These are phyloP conservation scores for Trichoderma gracile DNA, from an alignment of 2,329 filamentous ascomycete species.

Conservation along the genomic window DNA sequence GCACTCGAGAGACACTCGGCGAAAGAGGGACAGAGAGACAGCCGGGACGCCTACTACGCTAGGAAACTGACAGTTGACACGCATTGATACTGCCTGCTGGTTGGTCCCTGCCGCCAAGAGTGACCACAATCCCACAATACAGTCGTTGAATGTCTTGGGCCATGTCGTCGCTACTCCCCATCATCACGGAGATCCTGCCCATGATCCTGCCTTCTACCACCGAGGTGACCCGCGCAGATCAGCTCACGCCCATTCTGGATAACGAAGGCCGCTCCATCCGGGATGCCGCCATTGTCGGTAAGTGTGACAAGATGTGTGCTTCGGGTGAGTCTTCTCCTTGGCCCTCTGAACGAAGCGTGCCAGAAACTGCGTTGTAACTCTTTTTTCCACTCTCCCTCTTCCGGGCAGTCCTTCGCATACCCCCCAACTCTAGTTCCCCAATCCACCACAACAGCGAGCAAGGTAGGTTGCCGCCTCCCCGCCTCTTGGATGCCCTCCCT, in stretches of 20 bases:
- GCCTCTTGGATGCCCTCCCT: not conserved
- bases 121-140: slow-evolving; percentile 5
- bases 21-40: not conserved
- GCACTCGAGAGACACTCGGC: not conserved
- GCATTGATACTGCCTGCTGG: not conserved
- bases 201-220: slow-evolving; percentile 61
- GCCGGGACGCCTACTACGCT: slow-evolving; percentile 7
- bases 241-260: slow-evolving; percentile 43
- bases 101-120: slow-evolving; percentile 18
- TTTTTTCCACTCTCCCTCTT: not conserved
- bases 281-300: slow-evolving; percentile 60
- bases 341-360: slow-evolving; percentile 9
- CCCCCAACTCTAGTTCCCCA: slow-evolving; percentile 60
- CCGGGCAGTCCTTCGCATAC: slow-evolving; percentile 59
- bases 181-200: slow-evolving; percentile 59
- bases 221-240: slow-evolving; percentile 54
- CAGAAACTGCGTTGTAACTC: slow-evolving; percentile 23
- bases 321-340: slow-evolving; percentile 51
- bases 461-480: slow-evolving; percentile 45
- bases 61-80: not conserved
- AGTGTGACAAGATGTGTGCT: slow-evolving; percentile 66
- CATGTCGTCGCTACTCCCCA: slow-evolving; percentile 56
- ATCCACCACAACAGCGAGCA: slow-evolving; percentile 71
- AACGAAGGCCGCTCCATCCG: slow-evolving; percentile 39
- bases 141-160: not conserved